Evolutionary conservation across 192 early-diverging fungal genomes (phyloP).

Genomic region (Linnemannia hyalina): DNA sequence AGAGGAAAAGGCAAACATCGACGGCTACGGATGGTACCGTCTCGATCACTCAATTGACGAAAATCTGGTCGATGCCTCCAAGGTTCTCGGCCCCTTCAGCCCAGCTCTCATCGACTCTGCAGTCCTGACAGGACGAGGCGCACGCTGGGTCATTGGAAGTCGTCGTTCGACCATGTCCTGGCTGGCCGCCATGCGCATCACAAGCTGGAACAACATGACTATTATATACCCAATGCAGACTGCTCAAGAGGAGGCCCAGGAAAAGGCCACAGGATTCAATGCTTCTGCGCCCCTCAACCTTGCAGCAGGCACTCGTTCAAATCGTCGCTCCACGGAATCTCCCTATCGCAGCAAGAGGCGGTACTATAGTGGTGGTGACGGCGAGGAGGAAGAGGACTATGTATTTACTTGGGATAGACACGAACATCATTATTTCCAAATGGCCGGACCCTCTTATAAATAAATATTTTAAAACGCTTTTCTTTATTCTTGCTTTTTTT

Average conservation of each 20-base stretch:
- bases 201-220: constrained; percentile 23
- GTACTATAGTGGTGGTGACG: neutral
- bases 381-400: neutral
- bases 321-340: neutral
- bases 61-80: constrained; percentile 32
- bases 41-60: constrained; percentile 29
- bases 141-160: constrained; percentile 45
- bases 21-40: constrained; percentile 51
- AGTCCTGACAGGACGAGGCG: constrained; percentile 38
- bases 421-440: constrained; percentile 25
- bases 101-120: constrained; percentile 46
- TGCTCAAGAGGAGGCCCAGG: neutral
- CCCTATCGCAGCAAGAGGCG: neutral
- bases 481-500: no score
- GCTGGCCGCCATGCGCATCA: constrained; percentile 39
- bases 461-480: no score
- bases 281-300: neutral
- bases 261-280: neutral
- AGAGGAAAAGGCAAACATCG: constrained; percentile 41
- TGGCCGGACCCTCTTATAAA: neutral
- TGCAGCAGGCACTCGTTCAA: neutral
- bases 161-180: constrained; percentile 48
- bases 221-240: constrained; percentile 34
- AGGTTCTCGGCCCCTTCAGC: constrained; percentile 41
- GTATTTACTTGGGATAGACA: constrained; percentile 29